Base-by-base conservation (phyloP, 2,329 filamentous ascomycete species). In the Aspergillus sp. region DNA sequence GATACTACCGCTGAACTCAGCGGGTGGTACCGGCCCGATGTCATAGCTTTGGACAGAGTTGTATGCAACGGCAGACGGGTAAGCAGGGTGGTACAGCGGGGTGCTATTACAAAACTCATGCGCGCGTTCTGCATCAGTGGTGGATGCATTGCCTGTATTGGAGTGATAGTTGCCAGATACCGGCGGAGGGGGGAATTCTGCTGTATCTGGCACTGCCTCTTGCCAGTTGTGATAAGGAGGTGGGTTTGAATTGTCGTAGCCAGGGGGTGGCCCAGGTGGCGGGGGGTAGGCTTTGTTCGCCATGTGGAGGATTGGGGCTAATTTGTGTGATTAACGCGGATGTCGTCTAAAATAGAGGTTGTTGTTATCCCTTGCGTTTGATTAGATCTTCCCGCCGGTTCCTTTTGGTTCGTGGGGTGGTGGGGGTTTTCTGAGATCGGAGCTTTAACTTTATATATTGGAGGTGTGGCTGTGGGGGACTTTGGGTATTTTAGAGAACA, bases 191-290 rank as follows among this genome's bases (percentile, higher is more conserved):
- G 84, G 84, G 9, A 87, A 77, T n/a, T 80, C 75, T 4, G 83
- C 70, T 15, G 78, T 86, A 64, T 87, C 85, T 6, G 84, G 84
- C 4, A 87, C 79, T 2, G 80, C 75, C 41, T 75, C 72, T 52
- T 83, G 80, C 85, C 85, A 88, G 70, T 86, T 83, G 68, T 87
- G 84, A 64, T 86, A 85, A 24, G 82, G 80, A 17, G 83, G 83
- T 14, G 83, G 52, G 17, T 44, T 40, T 15, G 41, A 35, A 39
- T 37, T 17, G 14, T 66, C 58, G 51, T 68, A 68, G 52, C 64
- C 64, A 3, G 68, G 66, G 9, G 68, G 62, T 19, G 53, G 55
- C 5, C 44, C 56, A 39, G 45, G 39, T 27, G 56, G 40, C 5
- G 54, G 46, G 19, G 37, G 21, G 45, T 50, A 55, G 3, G 15